Base-by-base conservation (phyloP, 768 basidiomycete species). In the Phaeotremella fagi region DNA sequence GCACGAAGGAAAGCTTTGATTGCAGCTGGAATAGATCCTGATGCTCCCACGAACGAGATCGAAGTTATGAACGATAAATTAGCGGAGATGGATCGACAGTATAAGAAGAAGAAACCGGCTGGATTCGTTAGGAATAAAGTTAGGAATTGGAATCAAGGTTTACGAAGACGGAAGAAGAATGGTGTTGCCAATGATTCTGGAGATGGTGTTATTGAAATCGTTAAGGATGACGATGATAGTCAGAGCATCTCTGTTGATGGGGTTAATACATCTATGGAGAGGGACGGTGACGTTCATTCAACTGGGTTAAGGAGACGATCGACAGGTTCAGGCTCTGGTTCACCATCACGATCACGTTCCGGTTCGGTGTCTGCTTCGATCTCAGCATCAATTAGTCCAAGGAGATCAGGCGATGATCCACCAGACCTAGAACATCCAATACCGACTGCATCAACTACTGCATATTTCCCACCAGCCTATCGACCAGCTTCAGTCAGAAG, bases 391-490 rank as follows among this genome's bases (percentile, higher is more conserved):
- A 16, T 33, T 7, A 16, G 16, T 7, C 31, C 31, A 7, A n/a
- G n/a, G n/a, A 35, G 11, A 35, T 9, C n/a, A 9, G 33, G n/a
- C 33, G 33, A 35, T 9, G 33, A 35, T 9, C 33, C 33, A 35
- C 33, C 41, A 7, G 41, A 4, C 25, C 16, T n/a, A n/a, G 14
- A 20, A 33, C 7, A 15, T 29, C 26, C 24, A 29, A 16, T 33
- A 27, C 24, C 29, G 27, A 27, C 46, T n/a, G 16, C 26, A 48
- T 20, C 46, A 4, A 25, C n/a, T 6, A 46, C 1, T 50, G 43
- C 62, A 24, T 64, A 60, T 49, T 71, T 71, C 54, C 66, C 64
- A 12, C 69, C 69, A 11, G 69, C 69, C 0, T 71, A 71, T 48
- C 59, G 69, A 31, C 69, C 69, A 2, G 69, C 69, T 2, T 68